These are phyloP conservation scores for Quercus suber DNA, from an alignment of 306 rosid species.

Conservation along the genomic window DNA sequence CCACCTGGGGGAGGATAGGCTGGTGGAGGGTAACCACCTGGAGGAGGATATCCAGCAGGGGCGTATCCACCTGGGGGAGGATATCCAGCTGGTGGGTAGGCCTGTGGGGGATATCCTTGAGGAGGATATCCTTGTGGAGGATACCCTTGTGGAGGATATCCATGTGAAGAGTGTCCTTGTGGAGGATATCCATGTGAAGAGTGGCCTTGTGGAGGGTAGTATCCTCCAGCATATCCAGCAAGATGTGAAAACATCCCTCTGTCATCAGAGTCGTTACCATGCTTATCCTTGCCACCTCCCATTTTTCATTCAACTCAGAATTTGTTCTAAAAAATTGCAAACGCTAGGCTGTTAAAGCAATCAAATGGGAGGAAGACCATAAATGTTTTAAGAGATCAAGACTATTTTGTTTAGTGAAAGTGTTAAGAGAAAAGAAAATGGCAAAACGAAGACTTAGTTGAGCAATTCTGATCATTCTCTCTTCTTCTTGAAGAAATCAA, in stretches of 20 bases:
- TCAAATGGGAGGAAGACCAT: not conserved
- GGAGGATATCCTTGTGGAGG: not conserved
- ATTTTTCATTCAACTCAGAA: constrained; percentile 29
- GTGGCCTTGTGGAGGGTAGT: constrained; percentile 35
- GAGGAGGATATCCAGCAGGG: constrained; percentile 20
- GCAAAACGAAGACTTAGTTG: not conserved
- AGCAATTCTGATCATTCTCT: not conserved
- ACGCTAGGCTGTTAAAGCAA: not conserved
- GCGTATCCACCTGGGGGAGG: constrained; percentile 31
- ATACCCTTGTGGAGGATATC: constrained; percentile 16
- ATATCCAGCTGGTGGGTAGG: constrained; percentile 31
- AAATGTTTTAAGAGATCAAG: not conserved
- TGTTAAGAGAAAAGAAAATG: not conserved
- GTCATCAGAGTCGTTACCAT: constrained; percentile 30
- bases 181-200: constrained; percentile 15
- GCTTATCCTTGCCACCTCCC: constrained; percentile 21
- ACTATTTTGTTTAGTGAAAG: not conserved
- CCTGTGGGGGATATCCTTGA: constrained; percentile 12
- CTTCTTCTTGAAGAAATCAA: not conserved
- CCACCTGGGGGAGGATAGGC: constrained; percentile 29
- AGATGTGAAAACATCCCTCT: constrained; percentile 36
- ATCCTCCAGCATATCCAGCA: constrained; percentile 30
- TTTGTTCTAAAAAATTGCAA: not conserved
- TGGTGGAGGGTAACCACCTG: constrained; percentile 30
- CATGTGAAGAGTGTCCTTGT: constrained; percentile 7